Conservation (phyloP, 805 yeast genomes). For the Cyberlindnera maritima region DNA sequence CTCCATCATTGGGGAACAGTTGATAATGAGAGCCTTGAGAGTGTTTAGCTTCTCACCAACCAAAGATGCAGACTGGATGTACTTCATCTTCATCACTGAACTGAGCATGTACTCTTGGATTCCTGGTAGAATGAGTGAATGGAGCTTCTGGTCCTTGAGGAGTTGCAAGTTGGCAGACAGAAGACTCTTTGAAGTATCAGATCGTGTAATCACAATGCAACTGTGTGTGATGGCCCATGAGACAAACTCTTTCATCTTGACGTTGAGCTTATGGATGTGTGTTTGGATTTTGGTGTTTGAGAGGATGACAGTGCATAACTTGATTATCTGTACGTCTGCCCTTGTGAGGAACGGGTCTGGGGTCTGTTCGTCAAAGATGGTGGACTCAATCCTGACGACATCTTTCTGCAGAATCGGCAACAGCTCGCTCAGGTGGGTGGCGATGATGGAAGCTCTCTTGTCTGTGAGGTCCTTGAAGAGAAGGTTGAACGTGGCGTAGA, state of each 20-base stretch:
- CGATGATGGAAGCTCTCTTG: constrained; percentile 6
- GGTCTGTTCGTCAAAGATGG: constrained; percentile 2
- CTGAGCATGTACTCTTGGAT: constrained; percentile 22
- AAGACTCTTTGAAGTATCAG: constrained; percentile 21
- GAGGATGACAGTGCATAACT: constrained; percentile 16
- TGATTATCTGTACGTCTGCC: constrained; percentile 25
- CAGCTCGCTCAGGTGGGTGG: constrained; percentile 8
- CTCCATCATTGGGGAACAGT: constrained; percentile 26
- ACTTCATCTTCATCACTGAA: constrained; percentile 24
- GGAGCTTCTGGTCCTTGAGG: constrained; percentile 23
- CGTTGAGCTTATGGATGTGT: constrained; percentile 7
- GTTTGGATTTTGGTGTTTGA: constrained; percentile 15
- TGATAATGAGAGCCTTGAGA: constrained; percentile 18
- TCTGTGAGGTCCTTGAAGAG: constrained; percentile 24
- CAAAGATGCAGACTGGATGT: constrained; percentile 21
- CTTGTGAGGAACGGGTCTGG: constrained; percentile 24
- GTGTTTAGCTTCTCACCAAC: constrained; percentile 22
- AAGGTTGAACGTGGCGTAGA: constrained; percentile 24
- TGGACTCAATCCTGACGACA: constrained; percentile 7
- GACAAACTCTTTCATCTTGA: constrained; percentile 7
- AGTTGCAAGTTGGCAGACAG: constrained; percentile 26
- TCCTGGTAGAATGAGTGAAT: constrained; percentile 5
- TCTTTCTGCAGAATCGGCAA: constrained; percentile 12
- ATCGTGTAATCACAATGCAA: constrained; percentile 11
- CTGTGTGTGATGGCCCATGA: constrained; percentile 20